These are phyloP conservation scores for Amanita pallidorosea DNA, from an alignment of 768 basidiomycete species.

Conservation along the genomic window DNA sequence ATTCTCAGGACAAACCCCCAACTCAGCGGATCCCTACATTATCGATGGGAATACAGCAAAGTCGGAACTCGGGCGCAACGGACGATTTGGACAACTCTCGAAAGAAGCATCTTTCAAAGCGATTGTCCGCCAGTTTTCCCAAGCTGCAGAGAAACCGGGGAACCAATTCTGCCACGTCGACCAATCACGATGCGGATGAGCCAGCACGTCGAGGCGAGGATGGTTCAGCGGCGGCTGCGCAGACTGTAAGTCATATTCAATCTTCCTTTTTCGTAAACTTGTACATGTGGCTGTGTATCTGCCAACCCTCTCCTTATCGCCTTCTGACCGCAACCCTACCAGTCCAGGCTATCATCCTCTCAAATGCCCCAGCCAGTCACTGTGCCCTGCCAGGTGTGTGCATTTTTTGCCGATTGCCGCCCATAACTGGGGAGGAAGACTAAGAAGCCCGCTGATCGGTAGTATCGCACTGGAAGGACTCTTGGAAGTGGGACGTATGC, in stretches of 20 bases:
- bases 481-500: slow-evolving; percentile 91
- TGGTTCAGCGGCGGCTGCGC: background rate
- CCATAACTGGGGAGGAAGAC: slow-evolving; percentile 5
- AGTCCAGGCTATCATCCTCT: background rate
- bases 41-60: slow-evolving; percentile 3
- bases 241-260: background rate
- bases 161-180: background rate
- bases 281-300: slow-evolving; percentile 5
- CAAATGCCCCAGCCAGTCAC: slow-evolving; percentile 17
- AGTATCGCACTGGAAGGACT: slow-evolving; percentile 86
- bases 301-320: background rate
- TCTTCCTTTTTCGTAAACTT: background rate
- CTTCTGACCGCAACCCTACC: background rate
- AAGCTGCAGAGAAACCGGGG: background rate
- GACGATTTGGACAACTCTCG: background rate
- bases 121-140: background rate
- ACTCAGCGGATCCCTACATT: background rate
- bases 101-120: background rate
- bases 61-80: background rate
- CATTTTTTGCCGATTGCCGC: slow-evolving; percentile 7
- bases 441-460: slow-evolving; percentile 4
- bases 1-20: background rate
- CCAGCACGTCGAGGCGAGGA: background rate
- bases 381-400: slow-evolving; percentile 35
- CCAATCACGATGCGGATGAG: background rate